Evolutionary conservation across 495 filamentous ascomycete species (phyloP).

Genomic region (Talaromyces nanjingensis): DNA sequence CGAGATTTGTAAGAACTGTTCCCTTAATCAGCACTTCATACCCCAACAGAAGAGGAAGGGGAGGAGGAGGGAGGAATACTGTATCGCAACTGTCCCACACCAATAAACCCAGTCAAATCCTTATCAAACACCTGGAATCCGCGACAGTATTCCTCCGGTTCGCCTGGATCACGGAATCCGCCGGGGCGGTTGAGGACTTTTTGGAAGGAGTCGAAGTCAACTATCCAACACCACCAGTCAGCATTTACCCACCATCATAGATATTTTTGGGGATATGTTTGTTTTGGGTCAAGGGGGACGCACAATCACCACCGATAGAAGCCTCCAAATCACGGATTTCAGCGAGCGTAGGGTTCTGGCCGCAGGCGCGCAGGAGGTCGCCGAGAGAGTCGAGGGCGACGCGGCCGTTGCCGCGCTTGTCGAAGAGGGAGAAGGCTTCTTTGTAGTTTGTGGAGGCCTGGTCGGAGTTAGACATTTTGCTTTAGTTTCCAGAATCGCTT

Average conservation of each 20-base stretch:
- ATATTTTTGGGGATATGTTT: no score
- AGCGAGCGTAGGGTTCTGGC: slow-evolving; percentile 91
- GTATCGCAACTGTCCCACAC: slow-evolving; percentile 92
- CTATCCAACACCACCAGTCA: slow-evolving; percentile 35
- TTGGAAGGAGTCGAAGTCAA: slow-evolving; percentile 95
- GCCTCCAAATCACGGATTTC: slow-evolving; percentile 90
- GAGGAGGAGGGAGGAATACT: slow-evolving; percentile 32
- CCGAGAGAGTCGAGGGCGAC: slow-evolving; percentile 81
- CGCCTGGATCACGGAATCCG: slow-evolving; percentile 95
- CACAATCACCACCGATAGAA: slow-evolving; percentile 82
- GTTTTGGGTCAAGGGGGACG: slow-evolving; percentile 31
- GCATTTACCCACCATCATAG: no score
- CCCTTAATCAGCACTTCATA: background rate
- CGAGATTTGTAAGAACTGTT: slow-evolving; percentile 84
- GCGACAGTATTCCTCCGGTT: slow-evolving; percentile 94
- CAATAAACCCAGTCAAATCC: slow-evolving; percentile 96
- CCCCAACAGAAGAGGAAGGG: background rate
- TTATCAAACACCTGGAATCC: slow-evolving; percentile 99
- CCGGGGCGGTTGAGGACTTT: slow-evolving; percentile 94
- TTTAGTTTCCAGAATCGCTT: background rate
- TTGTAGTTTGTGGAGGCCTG: slow-evolving; percentile 99
- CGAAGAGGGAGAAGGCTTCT: slow-evolving; percentile 98
- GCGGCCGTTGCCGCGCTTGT: slow-evolving; percentile 92
- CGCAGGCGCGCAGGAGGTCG: slow-evolving; percentile 90
- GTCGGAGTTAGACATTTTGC: slow-evolving; percentile 23